Percentiles rank a stretch among this genome's conserved stretches.
Evolutionary conservation across 2,329 filamentous ascomycete species (phyloP).

Genomic region (Penicillium sp.): DNA sequence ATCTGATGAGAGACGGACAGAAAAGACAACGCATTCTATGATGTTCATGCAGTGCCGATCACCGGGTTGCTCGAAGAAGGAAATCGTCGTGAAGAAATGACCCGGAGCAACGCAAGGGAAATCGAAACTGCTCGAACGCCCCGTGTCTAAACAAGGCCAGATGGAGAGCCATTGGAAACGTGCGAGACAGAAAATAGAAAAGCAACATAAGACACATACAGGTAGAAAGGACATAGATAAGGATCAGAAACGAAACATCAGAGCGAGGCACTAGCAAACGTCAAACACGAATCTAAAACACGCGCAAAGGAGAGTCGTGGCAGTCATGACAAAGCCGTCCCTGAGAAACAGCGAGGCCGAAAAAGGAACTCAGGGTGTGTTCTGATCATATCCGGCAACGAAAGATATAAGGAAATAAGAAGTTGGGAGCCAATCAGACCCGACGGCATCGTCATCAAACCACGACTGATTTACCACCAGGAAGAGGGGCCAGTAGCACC

Average conservation of each 20-base stretch:
- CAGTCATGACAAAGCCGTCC: conserved; percentile 51
- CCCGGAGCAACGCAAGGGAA: conserved; percentile 36
- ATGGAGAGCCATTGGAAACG: conserved; percentile 35
- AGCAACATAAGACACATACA: conserved; percentile 33
- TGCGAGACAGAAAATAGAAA: conserved; percentile 27
- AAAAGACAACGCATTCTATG: conserved; percentile 58
- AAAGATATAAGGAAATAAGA: conserved; percentile 38
- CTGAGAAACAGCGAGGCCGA: conserved; percentile 36
- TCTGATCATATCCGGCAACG: conserved; percentile 47
- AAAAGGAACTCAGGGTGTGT: conserved; percentile 38
- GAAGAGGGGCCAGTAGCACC: conserved; percentile 55
- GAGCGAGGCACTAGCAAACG: conserved; percentile 26
- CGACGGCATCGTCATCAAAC: conserved; percentile 46
- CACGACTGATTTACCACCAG: conserved; percentile 54
- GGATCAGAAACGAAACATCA: conserved; percentile 11
- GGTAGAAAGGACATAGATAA: conserved; percentile 27
- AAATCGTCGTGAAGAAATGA: conserved; percentile 23
- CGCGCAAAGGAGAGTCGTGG: conserved; percentile 44
- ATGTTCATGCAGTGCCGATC: conserved; percentile 51
- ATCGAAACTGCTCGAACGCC: conserved; percentile 46
- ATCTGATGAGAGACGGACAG: conserved; percentile 52
- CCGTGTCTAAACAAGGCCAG: conserved; percentile 42
- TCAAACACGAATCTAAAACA: conserved; percentile 32
- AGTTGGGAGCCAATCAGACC: conserved; percentile 44
- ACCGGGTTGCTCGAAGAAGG: conserved; percentile 35